phyloP scores from a whole-genome alignment of 2,329 filamentous ascomycete genomes.

The Scedosporium dehoogii region DNA sequence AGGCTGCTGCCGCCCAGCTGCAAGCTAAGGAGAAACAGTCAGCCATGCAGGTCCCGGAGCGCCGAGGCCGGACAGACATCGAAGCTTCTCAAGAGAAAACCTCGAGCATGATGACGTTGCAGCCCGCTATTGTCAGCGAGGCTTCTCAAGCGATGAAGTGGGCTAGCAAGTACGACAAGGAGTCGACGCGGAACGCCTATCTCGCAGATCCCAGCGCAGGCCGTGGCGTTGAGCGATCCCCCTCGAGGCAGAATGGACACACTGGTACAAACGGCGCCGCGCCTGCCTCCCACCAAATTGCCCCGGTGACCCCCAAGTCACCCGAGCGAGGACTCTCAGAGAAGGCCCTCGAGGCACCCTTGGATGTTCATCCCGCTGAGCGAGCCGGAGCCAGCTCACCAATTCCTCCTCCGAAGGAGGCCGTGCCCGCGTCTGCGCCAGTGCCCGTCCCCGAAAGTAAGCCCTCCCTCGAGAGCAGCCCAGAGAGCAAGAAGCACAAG shows the following conservation, averaged over 20 bases:
- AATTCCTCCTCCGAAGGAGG: constrained; percentile 26
- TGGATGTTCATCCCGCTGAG: constrained; percentile 25
- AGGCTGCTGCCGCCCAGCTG: constrained; percentile 78
- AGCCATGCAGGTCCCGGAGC: constrained; percentile 30
- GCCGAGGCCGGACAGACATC: constrained; percentile 45
- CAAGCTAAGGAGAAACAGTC: constrained; percentile 60
- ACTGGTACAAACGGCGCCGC: constrained; percentile 4
- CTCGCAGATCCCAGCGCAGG: constrained; percentile 64
- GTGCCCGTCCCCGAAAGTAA: background rate
- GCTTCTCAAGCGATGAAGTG: constrained; percentile 93
- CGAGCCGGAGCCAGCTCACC: constrained; percentile 23
- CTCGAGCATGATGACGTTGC: constrained; percentile 80
- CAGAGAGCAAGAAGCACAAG: constrained; percentile 36
- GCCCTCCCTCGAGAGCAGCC: constrained; percentile 19
- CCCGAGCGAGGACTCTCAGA: constrained; percentile 19
- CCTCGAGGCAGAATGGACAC: constrained; percentile 14
- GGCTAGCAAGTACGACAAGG: constrained; percentile 91
- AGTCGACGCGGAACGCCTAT: constrained; percentile 77
- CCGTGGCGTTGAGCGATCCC: constrained; percentile 45
- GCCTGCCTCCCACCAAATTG: background rate
- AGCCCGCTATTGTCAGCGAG: constrained; percentile 74
- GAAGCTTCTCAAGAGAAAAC: constrained; percentile 57
- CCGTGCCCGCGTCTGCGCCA: constrained; percentile 15
- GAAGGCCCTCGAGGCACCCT: constrained; percentile 25
- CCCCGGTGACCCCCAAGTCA: constrained; percentile 4